Percentiles rank a stretch among this genome's conserved stretches.
phyloP scores from a whole-genome alignment of 345 rosid species.

The Raphanus sativus region DNA sequence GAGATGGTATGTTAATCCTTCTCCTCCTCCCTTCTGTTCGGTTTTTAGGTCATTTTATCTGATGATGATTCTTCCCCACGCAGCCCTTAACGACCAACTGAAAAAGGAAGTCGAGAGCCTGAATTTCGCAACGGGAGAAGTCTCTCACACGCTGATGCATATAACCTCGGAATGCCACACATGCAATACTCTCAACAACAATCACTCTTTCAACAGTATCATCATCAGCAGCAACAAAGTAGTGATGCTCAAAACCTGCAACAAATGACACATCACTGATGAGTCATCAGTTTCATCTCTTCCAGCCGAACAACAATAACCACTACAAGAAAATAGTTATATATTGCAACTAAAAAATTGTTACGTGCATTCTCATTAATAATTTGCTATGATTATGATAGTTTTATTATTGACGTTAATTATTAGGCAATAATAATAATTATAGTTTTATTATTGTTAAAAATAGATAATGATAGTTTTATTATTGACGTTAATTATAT shows the following conservation, averaged over 20 bases:
- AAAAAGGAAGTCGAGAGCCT: conserved; percentile 91
- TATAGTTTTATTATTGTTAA: too few relatives aligned
- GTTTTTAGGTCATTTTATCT: not conserved
- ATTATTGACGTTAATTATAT: too few relatives aligned
- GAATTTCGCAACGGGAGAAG: conserved; percentile 70
- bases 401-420: too few relatives aligned
- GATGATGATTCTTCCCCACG: conserved; percentile 13
- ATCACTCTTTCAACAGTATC: conserved; percentile 46
- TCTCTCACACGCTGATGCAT: conserved; percentile 64
- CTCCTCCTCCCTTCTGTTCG: not conserved
- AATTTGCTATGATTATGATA: too few relatives aligned
- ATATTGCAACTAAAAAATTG: too few relatives aligned
- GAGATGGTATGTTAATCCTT: conserved; percentile 57
- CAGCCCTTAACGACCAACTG: conserved; percentile 80
- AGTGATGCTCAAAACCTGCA: conserved; percentile 46
- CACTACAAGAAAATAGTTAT: too few relatives aligned
- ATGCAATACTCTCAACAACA: conserved; percentile 48
- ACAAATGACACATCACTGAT: conserved; percentile 48
- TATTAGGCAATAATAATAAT: too few relatives aligned
- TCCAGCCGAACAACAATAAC: conserved; percentile 44
- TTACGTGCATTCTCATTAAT: too few relatives aligned
- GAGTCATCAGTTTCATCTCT: conserved; percentile 42
- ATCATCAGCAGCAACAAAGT: conserved; percentile 37
- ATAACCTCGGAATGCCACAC: conserved; percentile 59
- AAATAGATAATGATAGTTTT: too few relatives aligned